Base-by-base conservation (phyloP, 2,329 filamentous ascomycete genomes). In the Bipolaris bicolor region DNA sequence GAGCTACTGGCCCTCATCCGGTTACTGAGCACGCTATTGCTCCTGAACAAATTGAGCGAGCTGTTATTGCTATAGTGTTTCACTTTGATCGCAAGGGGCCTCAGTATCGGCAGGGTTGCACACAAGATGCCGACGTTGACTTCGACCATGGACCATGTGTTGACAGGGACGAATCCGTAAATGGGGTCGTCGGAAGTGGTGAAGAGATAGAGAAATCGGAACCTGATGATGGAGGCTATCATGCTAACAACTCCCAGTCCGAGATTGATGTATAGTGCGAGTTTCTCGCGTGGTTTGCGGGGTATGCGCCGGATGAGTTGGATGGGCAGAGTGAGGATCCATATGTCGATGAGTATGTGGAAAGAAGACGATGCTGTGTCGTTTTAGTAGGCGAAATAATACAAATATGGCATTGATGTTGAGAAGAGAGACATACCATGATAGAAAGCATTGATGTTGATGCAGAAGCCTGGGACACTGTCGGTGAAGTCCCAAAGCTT, bases 91-190 rank as follows among this genome's bases (percentile, higher is more conserved):
- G 65, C 64, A 16, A 97, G 81, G 2, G 93, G 92, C 72, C 96
- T 97, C 52, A 97, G 80, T 0, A 90, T 92, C 5, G 93, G 93
- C 24, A 97, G 90, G 64, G 91, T 96, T 36, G 90, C 92, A 71
- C 91, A 96, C 52, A 91, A 88, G 64, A 97, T 92, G 20, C 91
- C 92, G 2, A 96, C 82, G 64, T 96, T 94, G 68, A 96, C 91
- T 76, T 97, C 93, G 57, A 97, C 86, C 33, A 89, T 90, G 20
- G 90, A 93, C 93, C 92, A 97, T 88, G 96, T 91, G 68, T 96
- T 88, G 0, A 91, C 90, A n/a, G 91, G 79, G 0, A 91, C 90
- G 1, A 89, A 89, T 71, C 94, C 92, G 86, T 82, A 86, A 50
- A 81, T 82, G 49, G 84, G 82, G 62, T 86, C 83, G 2, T 76